phyloP scores from a whole-genome alignment of 768 basidiomycete genomes.

The Lactarius akahatsu region DNA sequence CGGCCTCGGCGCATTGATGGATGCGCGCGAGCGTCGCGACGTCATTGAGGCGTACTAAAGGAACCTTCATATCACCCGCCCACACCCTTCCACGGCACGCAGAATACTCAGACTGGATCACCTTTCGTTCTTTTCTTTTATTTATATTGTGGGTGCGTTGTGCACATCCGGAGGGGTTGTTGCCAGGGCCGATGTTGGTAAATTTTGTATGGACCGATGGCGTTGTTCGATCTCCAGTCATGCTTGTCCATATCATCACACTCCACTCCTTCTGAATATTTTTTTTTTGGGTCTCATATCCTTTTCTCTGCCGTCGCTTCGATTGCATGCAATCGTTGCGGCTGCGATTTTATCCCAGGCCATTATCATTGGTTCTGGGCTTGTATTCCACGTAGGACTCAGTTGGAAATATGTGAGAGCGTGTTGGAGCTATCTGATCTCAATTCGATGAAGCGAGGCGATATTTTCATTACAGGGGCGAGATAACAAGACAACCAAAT shows the following conservation, averaged over 20 bases:
- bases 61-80: slow-evolving; percentile 1
- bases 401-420: slow-evolving; percentile 21
- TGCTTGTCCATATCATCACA: slow-evolving; percentile 14
- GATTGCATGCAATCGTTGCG: slow-evolving; percentile 23
- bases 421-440: slow-evolving; percentile 12
- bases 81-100: slow-evolving; percentile 12
- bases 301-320: slow-evolving; percentile 1
- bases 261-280: slow-evolving; percentile 26
- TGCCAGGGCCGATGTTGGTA: slow-evolving; percentile 18
- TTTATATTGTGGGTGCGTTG: slow-evolving; percentile 28
- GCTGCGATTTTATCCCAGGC: slow-evolving; percentile 10
- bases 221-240: slow-evolving; percentile 13
- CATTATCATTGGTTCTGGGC: slow-evolving; percentile 14
- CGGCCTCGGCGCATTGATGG: slow-evolving; percentile 75
- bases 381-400: slow-evolving; percentile 23
- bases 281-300: slow-evolving; percentile 10
- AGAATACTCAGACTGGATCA: slow-evolving; percentile 24
- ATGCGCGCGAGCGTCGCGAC: slow-evolving; percentile 76
- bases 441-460: neutral
- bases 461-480: neutral
- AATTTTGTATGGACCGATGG: slow-evolving; percentile 5
- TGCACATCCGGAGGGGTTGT: slow-evolving; percentile 18
- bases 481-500: neutral
- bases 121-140: slow-evolving; percentile 29
- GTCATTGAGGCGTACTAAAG: slow-evolving; percentile 27